Evolutionary conservation across 2,329 filamentous ascomycete genomes (phyloP), one percentile per base, ranked within the genome.

Genomic region (Alternaria triticina): DNA sequence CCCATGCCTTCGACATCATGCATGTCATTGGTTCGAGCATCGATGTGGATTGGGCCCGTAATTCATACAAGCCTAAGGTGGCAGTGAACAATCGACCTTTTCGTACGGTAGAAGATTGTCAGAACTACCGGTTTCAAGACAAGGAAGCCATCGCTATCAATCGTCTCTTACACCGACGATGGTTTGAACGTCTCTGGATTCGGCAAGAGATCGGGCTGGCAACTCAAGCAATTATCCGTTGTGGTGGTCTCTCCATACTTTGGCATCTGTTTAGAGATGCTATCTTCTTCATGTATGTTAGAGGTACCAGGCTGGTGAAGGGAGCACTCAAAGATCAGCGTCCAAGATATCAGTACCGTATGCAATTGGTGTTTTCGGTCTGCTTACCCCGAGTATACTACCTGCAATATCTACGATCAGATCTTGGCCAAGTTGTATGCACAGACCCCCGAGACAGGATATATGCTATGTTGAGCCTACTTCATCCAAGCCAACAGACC

Each of bases 381-480:
- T n/a, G n/a, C n/a, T n/a, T n/a, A n/a, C n/a, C n/a, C n/a, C n/a
- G n/a, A n/a, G n/a, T n/a, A n/a, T n/a, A n/a, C n/a, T n/a, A n/a
- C n/a, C n/a, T n/a, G n/a, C 15, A 40, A n/a, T 0, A 5, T n/a
- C 2, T 10, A 1, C 33, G 33, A 10, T 0, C 0, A 3, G 2
- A 10, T 0, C 33, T 40, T 17, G 15, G 8, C 4, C 4, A 10
- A 0, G 9, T 10, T 3, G 33, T 6, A 5, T 40, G 36, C 36
- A 2, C 36, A 11, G 36, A 40, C n/a, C 36, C 9, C 2, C 36
- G 36, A 2, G 36, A 40, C 9, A 40, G 3, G 9, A 40, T 40
- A 17, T 40, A 40, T 40, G 36, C 8, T 9, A 6, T 40, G 0
- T 11, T 40, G 1, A 40, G 36, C n/a, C 9, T 40, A 6, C 36